Evolutionary conservation across 1,139 yeast species (phyloP).

Genomic region (Oligophagozyma castellii): DNA sequence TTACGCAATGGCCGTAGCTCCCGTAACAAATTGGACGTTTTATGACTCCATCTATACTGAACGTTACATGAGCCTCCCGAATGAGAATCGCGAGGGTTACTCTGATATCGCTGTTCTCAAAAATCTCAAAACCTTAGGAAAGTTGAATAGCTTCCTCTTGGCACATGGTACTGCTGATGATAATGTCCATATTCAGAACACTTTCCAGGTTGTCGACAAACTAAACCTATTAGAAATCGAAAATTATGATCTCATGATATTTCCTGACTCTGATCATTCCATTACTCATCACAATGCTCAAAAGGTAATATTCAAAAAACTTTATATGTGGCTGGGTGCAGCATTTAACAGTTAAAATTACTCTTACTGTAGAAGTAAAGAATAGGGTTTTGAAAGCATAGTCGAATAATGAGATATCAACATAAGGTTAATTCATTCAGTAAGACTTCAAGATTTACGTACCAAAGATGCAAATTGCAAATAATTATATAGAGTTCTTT

Average conservation of each 20-base stretch:
- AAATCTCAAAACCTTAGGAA: constrained; percentile 35
- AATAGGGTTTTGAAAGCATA: no score
- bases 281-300: constrained; percentile 72
- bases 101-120: constrained; percentile 34
- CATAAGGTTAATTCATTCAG: no score
- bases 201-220: constrained; percentile 58
- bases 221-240: constrained; percentile 49
- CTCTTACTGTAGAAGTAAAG: no score
- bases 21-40: constrained; percentile 70
- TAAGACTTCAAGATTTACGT: no score
- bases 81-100: constrained; percentile 36
- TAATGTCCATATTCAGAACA: constrained; percentile 87
- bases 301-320: constrained; percentile 58
- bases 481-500: no score
- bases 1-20: constrained; percentile 82
- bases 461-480: no score
- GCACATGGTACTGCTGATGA: constrained; percentile 98
- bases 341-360: no score
- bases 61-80: constrained; percentile 69
- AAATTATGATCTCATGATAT: constrained; percentile 80
- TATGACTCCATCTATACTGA: constrained; percentile 84
- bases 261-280: constrained; percentile 88
- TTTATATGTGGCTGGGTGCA: constrained; percentile 54
- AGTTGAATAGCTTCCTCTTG: constrained; percentile 48
- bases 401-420: no score